Base-by-base conservation (phyloP, 495 filamentous ascomycete species). In the Bathelium albidoporum region DNA sequence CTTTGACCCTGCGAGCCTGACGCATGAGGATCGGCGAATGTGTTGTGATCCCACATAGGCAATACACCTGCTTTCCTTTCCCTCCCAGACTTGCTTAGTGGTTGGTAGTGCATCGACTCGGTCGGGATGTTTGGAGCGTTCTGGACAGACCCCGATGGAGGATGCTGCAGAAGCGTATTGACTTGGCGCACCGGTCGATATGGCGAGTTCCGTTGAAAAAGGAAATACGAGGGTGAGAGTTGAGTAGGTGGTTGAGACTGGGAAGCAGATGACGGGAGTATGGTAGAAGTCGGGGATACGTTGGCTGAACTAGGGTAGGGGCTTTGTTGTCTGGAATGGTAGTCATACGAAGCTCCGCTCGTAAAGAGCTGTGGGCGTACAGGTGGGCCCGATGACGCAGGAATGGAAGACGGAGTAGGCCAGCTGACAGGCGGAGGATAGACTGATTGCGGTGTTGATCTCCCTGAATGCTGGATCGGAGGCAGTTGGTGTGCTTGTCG, bases 101-200 rank as follows among this genome's bases (percentile, higher is more conserved):
- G 89, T 69, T 95, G 93, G 67, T 97, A 98, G 70, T 96, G 94
- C 91, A 98, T 96, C 76, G 96, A 89, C 67, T 90, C 78, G 72
- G 88, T 78, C 62, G 82, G 72, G 72, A 87, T 66, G 64, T 75
- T 77, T 72, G 83, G 71, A 63, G 88, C 87, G 66, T 89, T 86
- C 58, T 91, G 84, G 55, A 95, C 81, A 12, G 90, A 89, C 0
- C 83, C 81, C 16, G 89, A 89, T 0, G 91, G 89, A 59, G 94
- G 90, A 14, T 93, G 94, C 32, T 94, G 89, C 20, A 97, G 81
- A 22, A 98, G 80, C 2, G 90, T 95, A 65, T 91, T 90, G 59
- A 97, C 89, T 60, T 87, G 82, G 60, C 92, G 88, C 31, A 98
- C 86, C 2, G 94, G 94, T 64, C 88, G 89, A 74, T 97, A 98